These are phyloP conservation scores for Fraxinus xanthoxyloides DNA, from an alignment of 305 asterid species.

Conservation along the genomic window DNA sequence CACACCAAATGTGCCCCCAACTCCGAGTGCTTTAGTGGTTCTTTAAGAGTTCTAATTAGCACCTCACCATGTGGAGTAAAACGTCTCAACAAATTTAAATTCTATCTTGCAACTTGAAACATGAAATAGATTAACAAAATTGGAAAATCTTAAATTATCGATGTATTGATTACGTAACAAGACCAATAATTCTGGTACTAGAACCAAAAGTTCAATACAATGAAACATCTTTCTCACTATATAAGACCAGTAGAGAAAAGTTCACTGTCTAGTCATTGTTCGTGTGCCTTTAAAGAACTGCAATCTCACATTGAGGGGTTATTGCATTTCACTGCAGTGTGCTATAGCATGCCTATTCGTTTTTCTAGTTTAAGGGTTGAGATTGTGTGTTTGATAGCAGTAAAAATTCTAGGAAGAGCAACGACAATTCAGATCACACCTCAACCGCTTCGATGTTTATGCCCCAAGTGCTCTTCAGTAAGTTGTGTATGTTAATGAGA, in stretches of 20 bases:
- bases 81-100: background rate
- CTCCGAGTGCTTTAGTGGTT: background rate
- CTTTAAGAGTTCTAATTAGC: background rate
- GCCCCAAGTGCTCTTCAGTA: background rate
- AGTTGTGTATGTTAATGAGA: background rate
- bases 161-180: background rate
- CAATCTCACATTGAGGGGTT: background rate
- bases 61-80: background rate
- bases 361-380: background rate
- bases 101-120: background rate
- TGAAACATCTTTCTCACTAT: background rate
- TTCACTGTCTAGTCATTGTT: background rate
- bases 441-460: background rate
- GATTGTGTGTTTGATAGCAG: background rate
- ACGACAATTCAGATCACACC: background rate
- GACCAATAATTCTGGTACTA: background rate
- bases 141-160: background rate
- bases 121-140: background rate
- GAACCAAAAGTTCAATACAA: background rate
- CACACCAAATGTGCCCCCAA: background rate
- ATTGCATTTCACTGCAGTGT: background rate
- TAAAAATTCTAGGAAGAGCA: background rate
- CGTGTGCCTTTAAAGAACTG: background rate
- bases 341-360: background rate
- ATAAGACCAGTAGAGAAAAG: background rate